Evolutionary conservation across 1,284 basidiomycete species (phyloP).

Genomic region (Austropuccinia psidii): DNA sequence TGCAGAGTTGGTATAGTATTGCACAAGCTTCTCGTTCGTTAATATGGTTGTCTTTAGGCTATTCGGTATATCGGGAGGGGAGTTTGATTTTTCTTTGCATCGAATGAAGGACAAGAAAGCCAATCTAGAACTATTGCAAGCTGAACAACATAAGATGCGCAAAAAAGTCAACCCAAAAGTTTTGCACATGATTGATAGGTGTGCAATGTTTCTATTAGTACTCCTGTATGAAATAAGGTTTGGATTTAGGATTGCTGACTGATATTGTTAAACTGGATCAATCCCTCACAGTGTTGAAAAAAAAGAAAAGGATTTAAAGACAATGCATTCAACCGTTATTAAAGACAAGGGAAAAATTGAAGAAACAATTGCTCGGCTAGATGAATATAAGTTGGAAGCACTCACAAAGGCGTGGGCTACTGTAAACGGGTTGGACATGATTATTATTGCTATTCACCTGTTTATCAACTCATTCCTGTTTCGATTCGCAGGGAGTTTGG

Average conservation of each 20-base stretch:
- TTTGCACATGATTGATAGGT: conserved; percentile 93
- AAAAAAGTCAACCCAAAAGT: conserved; percentile 95
- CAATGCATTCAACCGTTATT: conserved; percentile 79
- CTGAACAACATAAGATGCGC: conserved; percentile 75
- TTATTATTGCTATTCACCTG: background rate
- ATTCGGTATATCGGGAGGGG: conserved; percentile 73
- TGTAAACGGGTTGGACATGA: conserved; percentile 65
- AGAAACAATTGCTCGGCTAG: conserved; percentile 83
- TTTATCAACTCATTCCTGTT: conserved; percentile 8
- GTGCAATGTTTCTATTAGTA: too few relatives aligned
- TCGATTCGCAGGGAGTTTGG: conserved; percentile 76
- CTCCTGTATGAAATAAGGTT: too few relatives aligned
- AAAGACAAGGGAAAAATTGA: conserved; percentile 96
- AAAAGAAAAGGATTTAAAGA: conserved; percentile 74
- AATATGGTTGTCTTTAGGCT: conserved; percentile 45
- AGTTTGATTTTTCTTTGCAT: conserved; percentile 72
- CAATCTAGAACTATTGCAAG: conserved; percentile 68
- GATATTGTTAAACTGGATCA: background rate
- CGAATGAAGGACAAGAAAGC: conserved; percentile 61
- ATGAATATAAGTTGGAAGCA: conserved; percentile 88
- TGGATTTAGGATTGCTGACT: too few relatives aligned
- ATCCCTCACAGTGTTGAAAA: conserved; percentile 70
- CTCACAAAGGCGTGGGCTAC: conserved; percentile 91
- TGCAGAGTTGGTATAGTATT: background rate
- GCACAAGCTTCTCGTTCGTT: background rate